A percentile compares a stretch with the other conserved stretches of the same genome.
phyloP scores from a whole-genome alignment of 805 yeast genomes.

The Myxozyma udenii region DNA sequence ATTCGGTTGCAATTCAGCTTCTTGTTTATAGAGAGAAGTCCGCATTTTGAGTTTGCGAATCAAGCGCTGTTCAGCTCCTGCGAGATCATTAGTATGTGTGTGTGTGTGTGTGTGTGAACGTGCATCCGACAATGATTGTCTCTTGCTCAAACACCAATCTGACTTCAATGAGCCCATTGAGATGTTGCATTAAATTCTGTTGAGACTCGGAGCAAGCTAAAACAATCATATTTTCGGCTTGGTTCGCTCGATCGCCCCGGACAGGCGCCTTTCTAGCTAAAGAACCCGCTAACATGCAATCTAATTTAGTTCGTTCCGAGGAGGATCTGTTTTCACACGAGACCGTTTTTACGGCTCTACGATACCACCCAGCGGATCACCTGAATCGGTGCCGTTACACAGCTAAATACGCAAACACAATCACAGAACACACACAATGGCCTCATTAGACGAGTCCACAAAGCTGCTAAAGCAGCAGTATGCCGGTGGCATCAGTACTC shows the following conservation, averaged over 20 bases:
- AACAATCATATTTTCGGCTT: no score
- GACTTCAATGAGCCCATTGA: no score
- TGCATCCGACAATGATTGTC: no score
- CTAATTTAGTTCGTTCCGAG: not conserved
- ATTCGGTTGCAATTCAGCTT: no score
- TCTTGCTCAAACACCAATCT: no score
- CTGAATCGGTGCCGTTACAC: not conserved
- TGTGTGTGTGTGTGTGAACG: no score
- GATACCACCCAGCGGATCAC: not conserved
- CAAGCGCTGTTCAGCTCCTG: not conserved
- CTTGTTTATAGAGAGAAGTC: not conserved
- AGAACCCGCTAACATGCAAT: not conserved
- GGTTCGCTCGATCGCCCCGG: no score
- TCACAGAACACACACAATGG: constrained; percentile 4
- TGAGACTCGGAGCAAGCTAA: no score
- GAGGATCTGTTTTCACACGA: not conserved
- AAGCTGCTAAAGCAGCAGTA: constrained; percentile 38
- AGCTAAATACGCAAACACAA: not conserved
- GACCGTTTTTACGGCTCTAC: no score
- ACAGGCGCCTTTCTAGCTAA: no score
- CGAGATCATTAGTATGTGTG: not conserved
- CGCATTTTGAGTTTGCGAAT: not conserved
- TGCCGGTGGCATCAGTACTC: constrained; percentile 46
- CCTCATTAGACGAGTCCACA: constrained; percentile 34
- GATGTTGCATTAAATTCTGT: no score